Base-by-base conservation (phyloP, 2,329 filamentous ascomycete species). In the Colletotrichum sp. region DNA sequence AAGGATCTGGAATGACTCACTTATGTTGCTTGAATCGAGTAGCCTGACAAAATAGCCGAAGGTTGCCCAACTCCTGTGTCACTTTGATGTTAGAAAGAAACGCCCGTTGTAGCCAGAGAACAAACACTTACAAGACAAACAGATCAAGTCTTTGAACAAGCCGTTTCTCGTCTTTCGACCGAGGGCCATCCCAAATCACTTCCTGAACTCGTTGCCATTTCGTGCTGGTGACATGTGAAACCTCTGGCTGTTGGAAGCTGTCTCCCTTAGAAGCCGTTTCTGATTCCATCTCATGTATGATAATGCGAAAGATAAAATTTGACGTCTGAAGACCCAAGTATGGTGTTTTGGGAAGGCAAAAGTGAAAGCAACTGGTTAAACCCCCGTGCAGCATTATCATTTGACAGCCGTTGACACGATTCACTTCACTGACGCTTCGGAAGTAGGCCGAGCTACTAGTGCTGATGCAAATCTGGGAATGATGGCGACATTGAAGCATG, bases 381-480 rank as follows among this genome's bases (percentile, higher is more conserved):
- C 6, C 39, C 8, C 39, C 39, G 8, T n/a, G 19, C 39, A 44
- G 39, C 19, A 0, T 44, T 44, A n/a, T 44, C 39, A n/a, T 1
- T 44, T n/a, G 39, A n/a, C 19, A 44, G 8, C 19, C 19, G 16
- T 44, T 19, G 19, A 1, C 19, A 44, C 39, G 9, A 44, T 12
- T n/a, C 19, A 12, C 19, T n/a, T n/a, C 12, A 44, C 39, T 2
- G 15, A 44, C 2, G 0, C 0, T 12, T 44, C 39, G 19, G 39
- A 44, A 44, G 39, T 0, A 44, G 39, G 19, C 39, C 39, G 19
- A 44, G 39, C 39, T 44, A 4, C 3, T n/a, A n/a, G 19, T 44
- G 39, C 19, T 44, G 39, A 44, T 7, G 39, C 39, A 44, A 44
- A 44, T 44, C 0, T 44, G 39, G 39, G 39, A n/a, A 11, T n/a